phyloP scores from a whole-genome alignment of 495 filamentous ascomycete genomes.

The Tuber umbilicatum region DNA sequence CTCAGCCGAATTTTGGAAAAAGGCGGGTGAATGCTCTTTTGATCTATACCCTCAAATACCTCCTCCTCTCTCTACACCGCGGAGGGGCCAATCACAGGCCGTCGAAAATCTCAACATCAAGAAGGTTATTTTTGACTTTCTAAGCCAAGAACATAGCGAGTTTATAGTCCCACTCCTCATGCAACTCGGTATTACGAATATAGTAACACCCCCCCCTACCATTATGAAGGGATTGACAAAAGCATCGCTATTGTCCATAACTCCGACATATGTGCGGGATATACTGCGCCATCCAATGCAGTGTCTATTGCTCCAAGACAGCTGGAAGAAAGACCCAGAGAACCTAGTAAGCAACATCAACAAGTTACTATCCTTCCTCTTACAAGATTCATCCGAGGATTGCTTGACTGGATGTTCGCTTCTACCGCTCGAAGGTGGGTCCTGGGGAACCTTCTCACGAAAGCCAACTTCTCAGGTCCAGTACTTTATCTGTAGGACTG shows the following conservation, averaged over 20 bases:
- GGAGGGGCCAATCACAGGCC: conserved; percentile 5
- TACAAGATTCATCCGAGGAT: not conserved
- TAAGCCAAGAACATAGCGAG: conserved; percentile 7
- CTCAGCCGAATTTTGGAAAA: conserved; percentile 26
- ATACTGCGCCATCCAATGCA: not conserved
- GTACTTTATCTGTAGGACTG: not conserved
- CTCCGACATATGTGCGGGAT: conserved; percentile 13
- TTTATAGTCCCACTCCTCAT: conserved; percentile 24
- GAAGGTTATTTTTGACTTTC: conserved; percentile 18
- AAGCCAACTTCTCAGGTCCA: conserved; percentile 3
- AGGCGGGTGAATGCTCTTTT: conserved; percentile 8
- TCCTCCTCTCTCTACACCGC: conserved; percentile 19
- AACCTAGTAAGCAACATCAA: conserved; percentile 14
- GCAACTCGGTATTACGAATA: conserved; percentile 13
- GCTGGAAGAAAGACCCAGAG: conserved; percentile 14
- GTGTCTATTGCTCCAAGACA: conserved; percentile 1
- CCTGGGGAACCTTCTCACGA: conserved; percentile 11
- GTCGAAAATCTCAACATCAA: conserved; percentile 12
- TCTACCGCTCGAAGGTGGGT: conserved; percentile 16
- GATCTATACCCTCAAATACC: conserved; percentile 28
- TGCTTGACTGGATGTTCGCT: conserved; percentile 16
- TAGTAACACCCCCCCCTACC: conserved; percentile 12
- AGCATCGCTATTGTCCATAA: conserved; percentile 8
- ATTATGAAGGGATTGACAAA: conserved; percentile 6
- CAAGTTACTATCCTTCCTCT: conserved; percentile 18